Evolutionary conservation across 2,329 filamentous ascomycete genomes (phyloP).

Genomic region (Fusarium domesticum): DNA sequence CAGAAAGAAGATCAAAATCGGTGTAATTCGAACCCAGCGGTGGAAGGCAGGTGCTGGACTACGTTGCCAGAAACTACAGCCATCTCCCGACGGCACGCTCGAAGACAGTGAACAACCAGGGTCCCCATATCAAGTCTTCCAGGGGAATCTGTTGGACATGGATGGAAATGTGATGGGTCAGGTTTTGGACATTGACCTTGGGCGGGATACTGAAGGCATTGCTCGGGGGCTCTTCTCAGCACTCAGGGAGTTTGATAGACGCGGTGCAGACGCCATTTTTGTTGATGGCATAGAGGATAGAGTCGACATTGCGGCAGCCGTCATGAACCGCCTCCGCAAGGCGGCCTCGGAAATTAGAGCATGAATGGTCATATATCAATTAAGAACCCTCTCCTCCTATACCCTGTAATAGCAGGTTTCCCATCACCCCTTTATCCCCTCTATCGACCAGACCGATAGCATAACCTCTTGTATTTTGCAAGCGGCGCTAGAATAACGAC

Average conservation of each 20-base stretch:
- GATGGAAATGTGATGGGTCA: conserved; percentile 36
- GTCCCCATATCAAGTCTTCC: conserved; percentile 40
- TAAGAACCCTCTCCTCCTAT: conserved; percentile 23
- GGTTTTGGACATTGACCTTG: conserved; percentile 70
- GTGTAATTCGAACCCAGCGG: conserved; percentile 54
- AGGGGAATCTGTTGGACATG: conserved; percentile 38
- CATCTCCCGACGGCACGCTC: conserved; percentile 12
- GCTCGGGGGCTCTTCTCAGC: conserved; percentile 87
- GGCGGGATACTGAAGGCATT: conserved; percentile 67
- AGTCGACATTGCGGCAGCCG: conserved; percentile 78
- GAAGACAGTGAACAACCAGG: conserved; percentile 28
- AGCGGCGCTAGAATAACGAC: conserved; percentile 31
- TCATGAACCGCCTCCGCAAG: conserved; percentile 81
- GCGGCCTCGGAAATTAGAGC: conserved; percentile 62
- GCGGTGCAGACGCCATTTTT: conserved; percentile 77
- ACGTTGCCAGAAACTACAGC: conserved; percentile 30
- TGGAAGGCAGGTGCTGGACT: conserved; percentile 49
- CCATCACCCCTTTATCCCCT: conserved; percentile 13
- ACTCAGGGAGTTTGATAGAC: conserved; percentile 77
- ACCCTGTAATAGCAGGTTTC: conserved; percentile 14
- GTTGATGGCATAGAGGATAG: conserved; percentile 84
- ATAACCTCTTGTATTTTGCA: conserved; percentile 22
- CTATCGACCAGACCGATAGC: conserved; percentile 23
- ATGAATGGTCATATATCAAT: conserved; percentile 39
- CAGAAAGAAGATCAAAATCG: conserved; percentile 37